Base-by-base conservation (phyloP, 1,284 basidiomycete species). In the Taiwanofungus camphoratus region DNA sequence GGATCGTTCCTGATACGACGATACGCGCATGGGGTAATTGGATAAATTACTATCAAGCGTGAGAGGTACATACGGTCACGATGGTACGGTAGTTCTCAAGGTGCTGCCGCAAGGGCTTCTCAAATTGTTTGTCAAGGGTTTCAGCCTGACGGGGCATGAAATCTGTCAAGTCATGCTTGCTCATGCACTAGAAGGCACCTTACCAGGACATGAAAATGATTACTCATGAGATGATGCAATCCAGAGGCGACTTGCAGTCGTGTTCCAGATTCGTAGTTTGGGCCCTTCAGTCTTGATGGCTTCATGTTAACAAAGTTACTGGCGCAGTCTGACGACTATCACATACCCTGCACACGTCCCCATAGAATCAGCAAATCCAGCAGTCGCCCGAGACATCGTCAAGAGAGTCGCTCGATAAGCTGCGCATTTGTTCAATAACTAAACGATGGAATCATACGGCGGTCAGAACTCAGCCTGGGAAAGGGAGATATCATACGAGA, bases 171-270 rank as follows among this genome's bases (percentile, higher is more conserved):
- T 2, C 11, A 5, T 34, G 29, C 7, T 12, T 13, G 6, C 19
- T 29, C 24, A 36, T n/a, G 11, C 18, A 33, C 16, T 6, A 44
- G n/a, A 48, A 27, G 21, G 22, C 22, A 13, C 50, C 79, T 50
- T 52, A 88, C 91, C 57, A 96, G 69, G 42, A 96, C 79, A 62
- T 92, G 90, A 74, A 89, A 92, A 56, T 95, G 91, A 63, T 95
- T 95, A 42, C 87, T 84, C 57, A 95, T 86, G 52, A 97, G 77
- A 63, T 92, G 90, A 63, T 96, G 92, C 39, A 96, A 68, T 2
- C 93, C 93, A 13, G 87, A 82, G n/a, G 87, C 82, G 24, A 87
- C 89, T 58, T 92, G 81, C 36, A 90, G 65, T 49, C 87, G 69
- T 49, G 84, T 76, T 51, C 90, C 74, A 36, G 87, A 66, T 64